Base-by-base conservation (phyloP, 768 basidiomycete genomes). In the Mycena venus region DNA sequence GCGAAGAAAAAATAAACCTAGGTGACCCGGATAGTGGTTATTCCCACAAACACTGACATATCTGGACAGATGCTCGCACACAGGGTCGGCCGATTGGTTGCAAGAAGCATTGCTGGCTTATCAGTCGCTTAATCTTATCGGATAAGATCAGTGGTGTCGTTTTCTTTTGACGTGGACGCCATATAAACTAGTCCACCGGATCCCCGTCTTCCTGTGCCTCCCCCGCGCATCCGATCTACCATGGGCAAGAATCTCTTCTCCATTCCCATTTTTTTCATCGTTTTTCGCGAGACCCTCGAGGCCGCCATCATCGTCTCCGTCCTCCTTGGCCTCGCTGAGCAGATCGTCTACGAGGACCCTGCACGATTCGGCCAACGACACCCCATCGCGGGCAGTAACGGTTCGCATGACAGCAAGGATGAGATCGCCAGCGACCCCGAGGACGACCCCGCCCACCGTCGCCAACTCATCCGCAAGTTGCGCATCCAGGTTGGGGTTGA, bases 211-310 rank as follows among this genome's bases (percentile, higher is more conserved):
- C 25, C 53, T 60, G 27, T 14, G 51, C 25, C 12, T 17, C 34
- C 75, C 44, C n/a, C n/a, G n/a, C 61, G 14, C 63, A 32, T 63
- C 53, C 31, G 59, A 72, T 68, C 77, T 68, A 78, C 77, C 69
- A 96, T 96, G 95, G 86, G 89, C 21, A 89, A 89, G 74, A 90
- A 91, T 80, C 85, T 97, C 68, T 98, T 98, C 85, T 95, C 94
- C 70, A 90, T 97, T 68, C 92, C 96, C 79, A 96, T 99, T 78
- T 98, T 97, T 88, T 96, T 99, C 90, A 96, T 98, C 85, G 92
- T 97, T 85, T 96, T 98, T 83, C 91, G 97, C 81, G 97, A 98
- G 89, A 94, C 96, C 6, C 89, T 98, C 75, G 97, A 98, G 87
- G 95, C 96, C 5, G 92, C 91, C 51, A 94, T 99, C 86, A 96